Evolutionary conservation across 2,329 filamentous ascomycete species (phyloP), one percentile per base, ranked within the genome.

Genomic region (Ophiosphaerella korrae): DNA sequence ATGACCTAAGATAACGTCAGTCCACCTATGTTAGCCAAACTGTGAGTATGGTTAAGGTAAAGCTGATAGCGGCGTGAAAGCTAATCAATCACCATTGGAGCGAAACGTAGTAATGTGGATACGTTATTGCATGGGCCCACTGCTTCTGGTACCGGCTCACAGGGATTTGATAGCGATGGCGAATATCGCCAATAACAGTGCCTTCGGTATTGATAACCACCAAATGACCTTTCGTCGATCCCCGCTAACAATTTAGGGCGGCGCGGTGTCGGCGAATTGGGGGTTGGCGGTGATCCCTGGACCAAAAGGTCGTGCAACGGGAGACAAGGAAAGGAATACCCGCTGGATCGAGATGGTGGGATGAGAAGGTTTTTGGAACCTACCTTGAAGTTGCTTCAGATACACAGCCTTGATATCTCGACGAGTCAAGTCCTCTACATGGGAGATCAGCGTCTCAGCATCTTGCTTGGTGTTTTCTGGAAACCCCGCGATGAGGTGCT

Each of bases 371-470:
- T 48, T 52, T 52, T 46, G 45, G 42, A 53, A 63, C 68, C 59
- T 53, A 73, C 68, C 71, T 76, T 94, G 89, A 37, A 93, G 83
- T 51, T 84, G 84, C 77, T 94, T 94, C 57, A 92, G 79, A 73
- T 91, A 92, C 36, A 88, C 77, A 52, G 86, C 80, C 75, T 93
- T 94, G 66, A 90, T 80, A 69, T 94, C 89, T 55, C 81, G 82
- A 53, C 80, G 77, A 64, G 90, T 87, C 56, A 93, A 81, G 65
- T 91, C 86, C 58, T 82, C 77, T 53, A 90, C 85, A 73, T 92
- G 88, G 12, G 82, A 78, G 58, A 84, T 78, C 50, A 93, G 79
- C 18, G 82, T 81, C 18, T 78, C 75, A 41, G 83, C 84, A 37
- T 84, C 83, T 48, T 76, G 72, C 62, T 81, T 82, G 66, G 84